Conservation (phyloP, 31 red algal species). For the Endocladia muricata region DNA sequence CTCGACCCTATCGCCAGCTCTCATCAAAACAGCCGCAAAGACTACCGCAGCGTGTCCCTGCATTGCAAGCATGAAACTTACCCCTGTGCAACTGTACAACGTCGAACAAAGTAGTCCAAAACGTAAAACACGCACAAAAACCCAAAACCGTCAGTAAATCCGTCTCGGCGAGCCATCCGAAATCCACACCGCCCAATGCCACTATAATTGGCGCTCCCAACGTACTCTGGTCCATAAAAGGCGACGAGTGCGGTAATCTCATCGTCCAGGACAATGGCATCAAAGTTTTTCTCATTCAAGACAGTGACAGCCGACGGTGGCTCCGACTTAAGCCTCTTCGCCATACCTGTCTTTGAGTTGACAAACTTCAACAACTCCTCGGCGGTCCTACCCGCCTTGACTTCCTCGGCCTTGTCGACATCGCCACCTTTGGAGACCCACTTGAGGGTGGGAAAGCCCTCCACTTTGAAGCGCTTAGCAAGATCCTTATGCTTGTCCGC, state of each 20-base stretch:
- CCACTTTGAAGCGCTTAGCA: conserved; percentile 60
- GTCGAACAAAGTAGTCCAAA: too few species aligned
- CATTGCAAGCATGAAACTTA: too few species aligned
- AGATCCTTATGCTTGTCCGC: conserved; percentile 73
- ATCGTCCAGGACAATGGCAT: neutral
- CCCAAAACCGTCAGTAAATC: too few species aligned
- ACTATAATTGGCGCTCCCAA: too few species aligned
- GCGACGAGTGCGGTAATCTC: conserved; percentile 12
- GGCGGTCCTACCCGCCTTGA: conserved; percentile 42
- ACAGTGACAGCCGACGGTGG: neutral
- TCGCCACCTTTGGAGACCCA: conserved; percentile 60
- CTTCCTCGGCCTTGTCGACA: conserved; percentile 46
- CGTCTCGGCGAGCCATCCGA: too few species aligned
- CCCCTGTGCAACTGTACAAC: conserved; percentile 40
- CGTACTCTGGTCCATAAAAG: conserved; percentile 48
- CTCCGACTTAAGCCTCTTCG: conserved; percentile 36
- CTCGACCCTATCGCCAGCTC: too few species aligned
- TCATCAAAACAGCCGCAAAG: too few species aligned
- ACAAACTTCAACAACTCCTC: conserved; percentile 59
- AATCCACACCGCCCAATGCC: too few species aligned
- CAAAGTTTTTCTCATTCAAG: conserved; percentile 4
- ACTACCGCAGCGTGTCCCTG: too few species aligned
- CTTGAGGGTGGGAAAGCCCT: conserved; percentile 78
- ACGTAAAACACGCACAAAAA: neutral
- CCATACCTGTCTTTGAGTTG: conserved; percentile 46